Evolutionary conservation across 2,329 filamentous ascomycete species (phyloP), one percentile per base, ranked within the genome.

Genomic region (Xylariaceae sp.): DNA sequence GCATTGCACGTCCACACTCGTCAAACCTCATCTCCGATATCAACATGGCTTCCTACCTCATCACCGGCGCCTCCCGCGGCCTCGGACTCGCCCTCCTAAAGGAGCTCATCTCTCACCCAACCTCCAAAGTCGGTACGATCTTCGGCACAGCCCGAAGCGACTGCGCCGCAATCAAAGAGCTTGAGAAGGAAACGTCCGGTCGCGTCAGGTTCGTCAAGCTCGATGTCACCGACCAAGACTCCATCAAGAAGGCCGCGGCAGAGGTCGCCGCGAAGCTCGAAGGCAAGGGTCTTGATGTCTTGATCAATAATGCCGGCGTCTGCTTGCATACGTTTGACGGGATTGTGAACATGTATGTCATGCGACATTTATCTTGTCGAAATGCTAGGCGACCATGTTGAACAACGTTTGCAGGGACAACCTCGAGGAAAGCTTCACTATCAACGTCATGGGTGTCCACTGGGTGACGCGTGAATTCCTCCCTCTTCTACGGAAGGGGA

Each of bases 261-360:
- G 58, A 66, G 11, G 72, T 78, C 3, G 72, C 76, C 34, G 50
- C 55, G 3, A 64, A 65, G 2, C 64, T 78, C 1, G 62, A 65
- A 13, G 76, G 70, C 3, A 72, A 71, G 9, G 77, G 76, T 0
- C 68, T 81, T 0, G 79, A 81, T 62, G 74, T 79, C 6, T 59
- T 81, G 34, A 71, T 78, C 58, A 79, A 79, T 65, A 79, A 79
- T 47, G 62, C 63, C 2, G 64, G 55, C 13, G 6, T 45, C 2
- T 45, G 42, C 11, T 11, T n/a, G 5, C 42, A 45, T n/a, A 13
- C 42, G 1, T 45, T 45, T 45, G 13, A 45, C 6, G 42, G 42
- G 2, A 45, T 45, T 15, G n/a, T 3, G 4, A 45, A 13, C 42
- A 45, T 45, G 42, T 45, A 45, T 13, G 42, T n/a, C 42, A 4